These are phyloP conservation scores for Talaromyces trachyspermus DNA, from an alignment of 495 filamentous ascomycete species.

Conservation along the genomic window DNA sequence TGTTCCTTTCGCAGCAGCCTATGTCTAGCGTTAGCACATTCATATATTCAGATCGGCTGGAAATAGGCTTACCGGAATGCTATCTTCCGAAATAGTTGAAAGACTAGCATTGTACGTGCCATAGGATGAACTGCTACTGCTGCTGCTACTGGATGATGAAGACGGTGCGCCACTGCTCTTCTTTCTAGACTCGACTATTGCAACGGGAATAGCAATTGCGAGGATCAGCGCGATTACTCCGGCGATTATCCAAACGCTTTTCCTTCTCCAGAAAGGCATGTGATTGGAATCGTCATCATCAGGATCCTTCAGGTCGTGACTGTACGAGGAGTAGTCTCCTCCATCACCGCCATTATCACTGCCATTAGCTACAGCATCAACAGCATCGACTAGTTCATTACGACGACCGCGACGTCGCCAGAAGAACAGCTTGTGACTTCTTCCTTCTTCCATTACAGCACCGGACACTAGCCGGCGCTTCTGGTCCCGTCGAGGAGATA, in stretches of 20 bases:
- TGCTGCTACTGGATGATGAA: background rate
- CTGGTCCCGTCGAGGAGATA: slow-evolving; percentile 34
- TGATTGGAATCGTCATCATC: slow-evolving; percentile 4
- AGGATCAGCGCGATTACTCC: slow-evolving; percentile 51
- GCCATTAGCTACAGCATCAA: slow-evolving; percentile 1
- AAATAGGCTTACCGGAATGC: slow-evolving; percentile 47
- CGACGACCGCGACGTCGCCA: slow-evolving; percentile 30
- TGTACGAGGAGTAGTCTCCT: background rate
- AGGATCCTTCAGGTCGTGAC: background rate
- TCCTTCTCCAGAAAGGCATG: slow-evolving; percentile 24
- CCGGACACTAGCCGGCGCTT: slow-evolving; percentile 60
- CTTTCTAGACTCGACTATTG: slow-evolving; percentile 66
- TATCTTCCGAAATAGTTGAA: slow-evolving; percentile 47
- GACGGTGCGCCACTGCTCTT: slow-evolving; percentile 28
- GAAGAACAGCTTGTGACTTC: slow-evolving; percentile 28
- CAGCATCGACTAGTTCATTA: slow-evolving; percentile 6
- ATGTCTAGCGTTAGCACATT: background rate
- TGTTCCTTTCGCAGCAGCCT: slow-evolving; percentile 58
- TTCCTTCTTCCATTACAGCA: slow-evolving; percentile 59
- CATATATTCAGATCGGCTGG: background rate
- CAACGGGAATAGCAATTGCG: slow-evolving; percentile 67
- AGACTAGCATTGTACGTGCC: slow-evolving; percentile 50
- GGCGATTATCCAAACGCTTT: slow-evolving; percentile 35
- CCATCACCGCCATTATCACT: slow-evolving; percentile 11
- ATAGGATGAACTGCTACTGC: slow-evolving; percentile 9